Conservation (phyloP, 768 basidiomycete species). For the Pulveroboletus sp. region DNA sequence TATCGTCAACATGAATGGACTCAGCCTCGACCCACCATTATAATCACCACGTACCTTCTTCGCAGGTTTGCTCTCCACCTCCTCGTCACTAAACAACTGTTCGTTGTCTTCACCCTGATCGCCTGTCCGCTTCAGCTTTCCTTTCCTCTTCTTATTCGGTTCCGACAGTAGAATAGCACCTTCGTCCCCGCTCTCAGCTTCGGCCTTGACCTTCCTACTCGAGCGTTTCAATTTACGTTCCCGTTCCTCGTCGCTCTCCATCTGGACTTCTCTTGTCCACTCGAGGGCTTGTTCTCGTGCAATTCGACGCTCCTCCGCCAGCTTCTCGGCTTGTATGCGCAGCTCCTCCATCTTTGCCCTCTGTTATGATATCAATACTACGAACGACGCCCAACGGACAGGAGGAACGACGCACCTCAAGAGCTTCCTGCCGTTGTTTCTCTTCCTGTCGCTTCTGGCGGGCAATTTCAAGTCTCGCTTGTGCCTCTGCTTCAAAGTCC, state of each 20-base stretch:
- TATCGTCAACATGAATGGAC: background rate
- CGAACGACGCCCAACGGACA: background rate
- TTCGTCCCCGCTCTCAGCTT: slow-evolving; percentile 49
- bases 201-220: slow-evolving; percentile 50
- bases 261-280: slow-evolving; percentile 66
- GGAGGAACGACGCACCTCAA: slow-evolving; percentile 49
- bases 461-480: slow-evolving; percentile 72
- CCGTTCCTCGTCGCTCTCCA: slow-evolving; percentile 74
- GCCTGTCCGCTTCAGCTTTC: slow-evolving; percentile 58
- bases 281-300: slow-evolving; percentile 76
- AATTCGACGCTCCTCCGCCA: slow-evolving; percentile 73
- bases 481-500: slow-evolving; percentile 64
- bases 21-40: background rate
- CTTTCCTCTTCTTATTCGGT: slow-evolving; percentile 75
- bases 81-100: slow-evolving; percentile 67
- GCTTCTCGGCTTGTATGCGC: slow-evolving; percentile 63
- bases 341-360: slow-evolving; percentile 58
- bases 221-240: slow-evolving; percentile 59
- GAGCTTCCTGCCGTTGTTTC: slow-evolving; percentile 54
- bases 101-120: slow-evolving; percentile 54
- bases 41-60: slow-evolving; percentile 53
- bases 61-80: slow-evolving; percentile 49
- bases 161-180: slow-evolving; percentile 33
- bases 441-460: slow-evolving; percentile 78
- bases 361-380: slow-evolving; percentile 31